Evolutionary conservation across 2,329 filamentous ascomycete genomes (phyloP).

Genomic region (Paraphoma chrysanthemicola): DNA sequence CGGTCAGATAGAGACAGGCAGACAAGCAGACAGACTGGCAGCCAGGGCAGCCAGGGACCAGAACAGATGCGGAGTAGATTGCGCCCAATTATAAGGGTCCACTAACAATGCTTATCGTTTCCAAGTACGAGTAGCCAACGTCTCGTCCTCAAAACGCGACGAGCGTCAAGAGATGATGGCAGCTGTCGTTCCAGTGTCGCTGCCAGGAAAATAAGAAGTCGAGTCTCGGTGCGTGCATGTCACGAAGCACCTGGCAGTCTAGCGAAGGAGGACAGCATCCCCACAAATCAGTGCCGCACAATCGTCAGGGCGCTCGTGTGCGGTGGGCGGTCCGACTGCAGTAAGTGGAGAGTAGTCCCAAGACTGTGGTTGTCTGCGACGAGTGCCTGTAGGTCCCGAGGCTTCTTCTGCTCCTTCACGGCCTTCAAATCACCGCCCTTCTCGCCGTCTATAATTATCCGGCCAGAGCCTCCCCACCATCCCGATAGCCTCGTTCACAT

Average conservation of each 20-base stretch:
- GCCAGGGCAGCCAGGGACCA: background rate
- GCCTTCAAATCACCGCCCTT: background rate
- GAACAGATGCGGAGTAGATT: background rate
- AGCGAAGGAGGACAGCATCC: background rate
- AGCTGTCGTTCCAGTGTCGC: background rate
- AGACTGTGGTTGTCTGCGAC: background rate
- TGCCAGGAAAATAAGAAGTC: background rate
- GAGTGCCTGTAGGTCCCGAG: background rate
- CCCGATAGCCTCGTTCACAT: background rate
- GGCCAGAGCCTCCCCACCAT: background rate
- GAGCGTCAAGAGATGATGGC: background rate
- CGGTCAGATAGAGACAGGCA: background rate
- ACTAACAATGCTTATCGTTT: slow-evolving; percentile 3
- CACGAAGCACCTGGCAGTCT: background rate
- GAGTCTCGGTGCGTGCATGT: background rate
- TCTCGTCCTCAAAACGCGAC: background rate
- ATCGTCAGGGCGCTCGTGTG: background rate
- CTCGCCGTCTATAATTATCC: background rate
- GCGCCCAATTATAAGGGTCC: background rate
- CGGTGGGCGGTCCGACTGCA: background rate
- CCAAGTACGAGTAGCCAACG: background rate
- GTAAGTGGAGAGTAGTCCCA: background rate
- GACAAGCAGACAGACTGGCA: background rate
- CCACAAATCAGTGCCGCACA: background rate
- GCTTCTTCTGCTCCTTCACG: background rate